Percentiles rank a stretch among this genome's conserved stretches.
Evolutionary conservation across 768 basidiomycete species (phyloP).

Genomic region (Boletus subcaerulescens): DNA sequence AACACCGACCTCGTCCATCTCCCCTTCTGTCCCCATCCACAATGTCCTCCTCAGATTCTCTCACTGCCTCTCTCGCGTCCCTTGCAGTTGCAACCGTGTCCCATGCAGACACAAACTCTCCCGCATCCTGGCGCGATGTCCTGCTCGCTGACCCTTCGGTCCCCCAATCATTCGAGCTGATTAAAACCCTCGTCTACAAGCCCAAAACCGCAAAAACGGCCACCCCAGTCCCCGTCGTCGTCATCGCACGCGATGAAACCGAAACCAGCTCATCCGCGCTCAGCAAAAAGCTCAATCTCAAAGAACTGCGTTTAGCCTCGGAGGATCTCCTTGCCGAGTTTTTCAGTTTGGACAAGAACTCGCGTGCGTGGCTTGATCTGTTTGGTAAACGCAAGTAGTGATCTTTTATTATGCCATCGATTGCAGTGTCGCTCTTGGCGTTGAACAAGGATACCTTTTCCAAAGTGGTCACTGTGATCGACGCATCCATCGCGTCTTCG

Average conservation of each 20-base stretch:
- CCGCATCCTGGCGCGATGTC: slow-evolving; percentile 73
- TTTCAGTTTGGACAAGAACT: slow-evolving; percentile 81
- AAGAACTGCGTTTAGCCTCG: slow-evolving; percentile 82
- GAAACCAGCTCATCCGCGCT: slow-evolving; percentile 76
- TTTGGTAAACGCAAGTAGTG: neutral
- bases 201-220: slow-evolving; percentile 93
- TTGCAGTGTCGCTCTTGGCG: slow-evolving; percentile 76
- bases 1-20: slow-evolving; percentile 9
- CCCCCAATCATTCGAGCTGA: slow-evolving; percentile 63
- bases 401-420: slow-evolving; percentile 1
- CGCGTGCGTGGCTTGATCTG: slow-evolving; percentile 52
- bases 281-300: slow-evolving; percentile 76
- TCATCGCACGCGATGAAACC: slow-evolving; percentile 82
- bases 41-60: slow-evolving; percentile 37
- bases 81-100: slow-evolving; percentile 50
- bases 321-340: slow-evolving; percentile 86
- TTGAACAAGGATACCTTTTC: slow-evolving; percentile 64
- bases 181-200: slow-evolving; percentile 93
- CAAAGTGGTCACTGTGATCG: slow-evolving; percentile 72
- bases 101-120: slow-evolving; percentile 66
- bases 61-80: slow-evolving; percentile 42
- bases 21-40: slow-evolving; percentile 15
- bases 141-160: slow-evolving; percentile 50
- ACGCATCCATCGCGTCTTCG: slow-evolving; percentile 72
- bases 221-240: slow-evolving; percentile 78